Evolutionary conservation across 176 grass and related monocot species (phyloP), one percentile per base, ranked within the genome.

Genomic region (Urochloa ruziziensis): DNA sequence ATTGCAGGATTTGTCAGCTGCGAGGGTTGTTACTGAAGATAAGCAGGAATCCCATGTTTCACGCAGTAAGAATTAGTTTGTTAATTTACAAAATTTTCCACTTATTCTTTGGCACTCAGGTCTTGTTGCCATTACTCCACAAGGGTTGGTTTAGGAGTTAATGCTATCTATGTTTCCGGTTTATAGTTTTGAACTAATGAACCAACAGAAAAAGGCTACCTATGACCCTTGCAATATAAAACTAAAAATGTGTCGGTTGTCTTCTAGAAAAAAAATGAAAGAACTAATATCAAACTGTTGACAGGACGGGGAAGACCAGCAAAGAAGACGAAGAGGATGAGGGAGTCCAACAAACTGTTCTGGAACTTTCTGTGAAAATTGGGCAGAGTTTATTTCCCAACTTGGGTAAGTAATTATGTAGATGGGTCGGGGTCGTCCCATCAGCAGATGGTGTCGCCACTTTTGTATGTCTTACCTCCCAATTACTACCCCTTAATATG

Each of bases 1-100:
- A 27, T 67, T 84, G 68, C 49, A 89, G 87, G 87, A 17, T 84
- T 40, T 16, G 18, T 59, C 81, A 25, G 59, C 47, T 84, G 10
- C 67, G 29, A 57, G 33, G 32, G 21, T 46, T 19, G 1, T 30
- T 14, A 3, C 75, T 46, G 7, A 52, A 49, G 71, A 49, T 64
- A 73, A 83, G 28, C 48, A 48, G 76, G 47, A 73, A 59, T 32
- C 67, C 73, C 23, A 60, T 66, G n/a, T 58, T 80, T 24, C 18
- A n/a, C 29, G 17, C 64, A 2, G 5, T 56, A 29, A 30, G 83
- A 73, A 80, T 88, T 8, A 34, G 74, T 83, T 56, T 29, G 17
- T 37, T 84, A 64, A 35, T 66, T 63, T 83, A 35, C 65, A 44
- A 16, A 29, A 44, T 30, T 47, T 54, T 39, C 7, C 42, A 78